Conservation (phyloP, 1,284 basidiomycete species). For the Bondarzewia mesenterica region DNA sequence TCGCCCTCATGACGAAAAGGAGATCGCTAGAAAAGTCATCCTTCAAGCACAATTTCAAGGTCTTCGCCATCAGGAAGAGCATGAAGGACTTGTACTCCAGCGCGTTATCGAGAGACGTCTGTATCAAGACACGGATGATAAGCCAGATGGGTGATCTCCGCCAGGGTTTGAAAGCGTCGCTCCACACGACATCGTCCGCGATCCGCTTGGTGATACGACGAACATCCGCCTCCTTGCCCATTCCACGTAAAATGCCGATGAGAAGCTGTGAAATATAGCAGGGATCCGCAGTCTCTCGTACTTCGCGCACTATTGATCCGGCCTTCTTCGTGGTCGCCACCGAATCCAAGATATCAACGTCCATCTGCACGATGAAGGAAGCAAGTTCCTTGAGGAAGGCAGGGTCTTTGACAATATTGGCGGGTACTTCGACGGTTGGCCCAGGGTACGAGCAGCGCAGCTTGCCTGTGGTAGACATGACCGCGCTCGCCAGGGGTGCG, state of each 20-base stretch:
- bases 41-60: slow-evolving; percentile 1
- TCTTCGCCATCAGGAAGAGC: slow-evolving; percentile 27
- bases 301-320: slow-evolving; percentile 17
- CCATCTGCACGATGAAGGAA: slow-evolving; percentile 26
- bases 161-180: slow-evolving; percentile 31
- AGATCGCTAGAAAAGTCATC: slow-evolving; percentile 9
- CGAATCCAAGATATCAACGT: slow-evolving; percentile 14
- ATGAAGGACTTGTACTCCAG: slow-evolving; percentile 40
- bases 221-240: slow-evolving; percentile 19
- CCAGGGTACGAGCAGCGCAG: slow-evolving; percentile 28
- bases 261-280: slow-evolving; percentile 36
- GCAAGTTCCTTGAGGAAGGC: slow-evolving; percentile 23
- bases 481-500: slow-evolving; percentile 21
- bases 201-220: slow-evolving; percentile 30
- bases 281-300: slow-evolving; percentile 26
- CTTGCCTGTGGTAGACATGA: slow-evolving; percentile 30
- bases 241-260: slow-evolving; percentile 29
- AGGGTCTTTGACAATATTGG: slow-evolving; percentile 19
- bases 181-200: slow-evolving; percentile 37
- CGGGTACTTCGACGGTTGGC: slow-evolving; percentile 24
- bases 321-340: slow-evolving; percentile 14
- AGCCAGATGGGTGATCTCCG: slow-evolving; percentile 38
- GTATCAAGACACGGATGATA: slow-evolving; percentile 36
- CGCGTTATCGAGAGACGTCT: slow-evolving; percentile 26
- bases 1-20: slow-evolving; percentile 22